These are phyloP conservation scores for Blastocrithidia nonstop DNA, from an alignment of 208 protist genomes.

Conservation along the genomic window DNA sequence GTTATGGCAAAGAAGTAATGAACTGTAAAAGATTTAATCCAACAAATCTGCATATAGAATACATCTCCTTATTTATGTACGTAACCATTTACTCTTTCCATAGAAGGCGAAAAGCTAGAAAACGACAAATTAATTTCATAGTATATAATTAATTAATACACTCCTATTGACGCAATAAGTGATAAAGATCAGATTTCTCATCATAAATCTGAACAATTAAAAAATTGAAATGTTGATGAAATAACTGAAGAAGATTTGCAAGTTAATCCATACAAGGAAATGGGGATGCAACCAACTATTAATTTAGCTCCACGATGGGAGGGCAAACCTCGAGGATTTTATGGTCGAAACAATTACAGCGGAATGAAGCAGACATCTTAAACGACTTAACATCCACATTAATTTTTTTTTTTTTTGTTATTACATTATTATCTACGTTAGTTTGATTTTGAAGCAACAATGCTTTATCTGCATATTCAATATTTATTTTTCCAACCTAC, in stretches of 20 bases:
- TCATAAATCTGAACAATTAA: conserved; percentile 23
- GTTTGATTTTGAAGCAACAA: no score
- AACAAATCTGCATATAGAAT: conserved; percentile 62
- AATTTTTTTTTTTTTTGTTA: neutral
- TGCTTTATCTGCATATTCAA: no score
- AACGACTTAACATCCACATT: no score
- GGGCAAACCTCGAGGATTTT: conserved; percentile 46
- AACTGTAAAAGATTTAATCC: conserved; percentile 48
- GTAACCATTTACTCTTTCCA: conserved; percentile 35
- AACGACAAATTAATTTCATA: conserved; percentile 18
- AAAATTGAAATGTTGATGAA: conserved; percentile 80
- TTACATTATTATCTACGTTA: no score
- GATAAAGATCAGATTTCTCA: conserved; percentile 51
- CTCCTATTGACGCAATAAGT: conserved; percentile 59
- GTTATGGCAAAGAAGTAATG: conserved; percentile 47
- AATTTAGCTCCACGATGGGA: conserved; percentile 74
- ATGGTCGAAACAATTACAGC: conserved; percentile 68
- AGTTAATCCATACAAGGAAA: conserved; percentile 73
- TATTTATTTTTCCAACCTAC: no score
- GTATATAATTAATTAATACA: conserved; percentile 47
- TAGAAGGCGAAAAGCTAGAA: conserved; percentile 62
- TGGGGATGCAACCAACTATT: conserved; percentile 53
- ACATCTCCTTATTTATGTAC: conserved; percentile 70
- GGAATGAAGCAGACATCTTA: conserved; percentile 58
- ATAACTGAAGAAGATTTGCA: conserved; percentile 28